Percentiles rank a stretch among this genome's conserved stretches.
phyloP scores from a whole-genome alignment of 257 asterid genomes.

The Fraxinus cuspidata region DNA sequence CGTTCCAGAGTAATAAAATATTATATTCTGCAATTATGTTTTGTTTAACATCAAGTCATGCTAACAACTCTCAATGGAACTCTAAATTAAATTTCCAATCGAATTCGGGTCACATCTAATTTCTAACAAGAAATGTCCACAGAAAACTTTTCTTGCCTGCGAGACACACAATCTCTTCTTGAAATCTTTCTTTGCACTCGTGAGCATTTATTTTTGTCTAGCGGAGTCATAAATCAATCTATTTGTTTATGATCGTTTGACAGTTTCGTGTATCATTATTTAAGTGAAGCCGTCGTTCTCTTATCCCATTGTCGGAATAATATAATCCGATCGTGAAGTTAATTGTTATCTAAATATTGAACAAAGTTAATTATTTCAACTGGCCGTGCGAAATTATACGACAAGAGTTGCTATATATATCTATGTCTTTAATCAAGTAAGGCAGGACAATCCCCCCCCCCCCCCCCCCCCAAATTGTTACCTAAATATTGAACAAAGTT shows the following conservation, averaged over 20 bases:
- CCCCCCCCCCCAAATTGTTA: no score
- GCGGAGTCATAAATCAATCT: background rate
- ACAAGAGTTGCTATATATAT: background rate
- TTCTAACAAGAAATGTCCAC: no score
- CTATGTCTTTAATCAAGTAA: background rate
- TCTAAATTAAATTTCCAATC: no score
- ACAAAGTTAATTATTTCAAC: background rate
- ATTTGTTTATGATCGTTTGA: background rate
- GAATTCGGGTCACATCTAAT: no score
- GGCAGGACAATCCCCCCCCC: background rate
- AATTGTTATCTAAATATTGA: background rate
- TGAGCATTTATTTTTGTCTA: background rate
- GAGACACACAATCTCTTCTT: background rate
- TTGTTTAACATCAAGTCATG: no score
- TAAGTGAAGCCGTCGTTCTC: background rate
- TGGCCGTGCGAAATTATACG: background rate
- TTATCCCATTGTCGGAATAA: background rate
- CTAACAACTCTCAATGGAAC: no score
- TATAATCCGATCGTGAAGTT: background rate
- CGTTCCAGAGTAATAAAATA: no score
- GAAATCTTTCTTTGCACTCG: background rate
- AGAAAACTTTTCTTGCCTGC: background rate
- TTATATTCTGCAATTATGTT: no score
- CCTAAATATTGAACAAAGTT: background rate
- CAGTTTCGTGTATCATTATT: background rate